Base-by-base conservation (phyloP, 2,329 filamentous ascomycete species). In the Didymella sp. region DNA sequence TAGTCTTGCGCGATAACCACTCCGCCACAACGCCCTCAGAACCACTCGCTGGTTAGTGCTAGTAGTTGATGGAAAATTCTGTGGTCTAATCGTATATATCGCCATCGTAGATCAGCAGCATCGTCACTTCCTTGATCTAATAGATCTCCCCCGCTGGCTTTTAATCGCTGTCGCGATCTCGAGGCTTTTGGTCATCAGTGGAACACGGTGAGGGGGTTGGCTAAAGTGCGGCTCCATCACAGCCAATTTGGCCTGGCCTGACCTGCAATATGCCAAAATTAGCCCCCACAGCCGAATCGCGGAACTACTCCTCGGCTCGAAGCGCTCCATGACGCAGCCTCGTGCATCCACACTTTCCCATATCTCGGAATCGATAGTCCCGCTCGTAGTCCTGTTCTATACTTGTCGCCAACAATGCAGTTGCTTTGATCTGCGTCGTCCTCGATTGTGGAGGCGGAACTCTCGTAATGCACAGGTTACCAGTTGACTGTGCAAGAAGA, bases 1-100 rank as follows among this genome's bases (percentile, higher is more conserved):
- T 75, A 76, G 73, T 73, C 73, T 74, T 76, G 70, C 73, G 73
- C 73, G 73, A 76, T 76, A 76, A 76, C 73, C 73, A 76, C 73
- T 76, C 73, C 71, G 73, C 73, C 73, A 76, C 67, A 64, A 70
- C 72, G 73, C 73, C 73, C 72, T n/a, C 31, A 15, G 44, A 11
- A 47, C 56, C 44, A 27, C 54, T 58, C 11, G 40, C 46, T 53
- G 41, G 41, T 58, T 50, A 48, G 7, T 57, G 48, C 43, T 51
- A 38, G 42, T 48, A 43, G 46, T 17, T 11, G 38, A 45, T 58
- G 25, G 25, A 41, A 31, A 28, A 49, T 59, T 6, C 11, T 17
- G 12, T 17, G 12, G 24, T 17, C 17, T 6, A 24, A 12, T n/a
- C n/a, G n/a, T n/a, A n/a, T n/a, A n/a, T n/a, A n/a, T n/a, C n/a